Conservation (phyloP, 306 rosid genomes). For the Vicia sativa region DNA sequence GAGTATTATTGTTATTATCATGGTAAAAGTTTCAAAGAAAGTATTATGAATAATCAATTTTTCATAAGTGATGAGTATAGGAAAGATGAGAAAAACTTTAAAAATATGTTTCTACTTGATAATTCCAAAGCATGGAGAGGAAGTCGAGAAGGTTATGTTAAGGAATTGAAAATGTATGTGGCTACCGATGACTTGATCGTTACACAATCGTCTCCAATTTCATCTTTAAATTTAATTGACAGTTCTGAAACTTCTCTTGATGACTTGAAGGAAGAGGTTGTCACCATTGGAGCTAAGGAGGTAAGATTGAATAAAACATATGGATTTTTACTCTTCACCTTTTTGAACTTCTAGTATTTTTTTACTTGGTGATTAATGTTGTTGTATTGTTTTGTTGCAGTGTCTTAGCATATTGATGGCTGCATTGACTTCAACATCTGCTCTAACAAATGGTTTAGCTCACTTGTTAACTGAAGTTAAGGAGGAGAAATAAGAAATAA, state of each 20-base stretch:
- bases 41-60: too few relatives aligned
- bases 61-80: not conserved
- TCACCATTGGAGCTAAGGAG: not conserved
- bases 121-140: too few relatives aligned
- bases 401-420: slow-evolving; percentile 27
- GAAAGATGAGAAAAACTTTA: not conserved
- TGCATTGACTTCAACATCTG: slow-evolving; percentile 24
- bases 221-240: not conserved
- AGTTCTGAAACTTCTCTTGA: not conserved
- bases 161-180: not conserved
- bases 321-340: not conserved
- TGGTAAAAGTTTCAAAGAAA: too few relatives aligned
- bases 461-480: slow-evolving; percentile 21
- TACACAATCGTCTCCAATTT: not conserved
- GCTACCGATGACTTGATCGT: not conserved
- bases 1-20: too few relatives aligned
- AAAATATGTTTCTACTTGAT: too few relatives aligned
- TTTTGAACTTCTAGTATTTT: not conserved
- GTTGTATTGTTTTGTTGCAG: not conserved
- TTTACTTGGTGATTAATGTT: not conserved
- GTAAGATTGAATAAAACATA: not conserved
- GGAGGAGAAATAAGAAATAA: not conserved
- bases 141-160: not conserved
- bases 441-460: slow-evolving; percentile 13
- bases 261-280: slow-evolving; percentile 2